Evolutionary conservation across 176 grass and related monocot genomes (phyloP).

Genomic region (Zizania latifolia): DNA sequence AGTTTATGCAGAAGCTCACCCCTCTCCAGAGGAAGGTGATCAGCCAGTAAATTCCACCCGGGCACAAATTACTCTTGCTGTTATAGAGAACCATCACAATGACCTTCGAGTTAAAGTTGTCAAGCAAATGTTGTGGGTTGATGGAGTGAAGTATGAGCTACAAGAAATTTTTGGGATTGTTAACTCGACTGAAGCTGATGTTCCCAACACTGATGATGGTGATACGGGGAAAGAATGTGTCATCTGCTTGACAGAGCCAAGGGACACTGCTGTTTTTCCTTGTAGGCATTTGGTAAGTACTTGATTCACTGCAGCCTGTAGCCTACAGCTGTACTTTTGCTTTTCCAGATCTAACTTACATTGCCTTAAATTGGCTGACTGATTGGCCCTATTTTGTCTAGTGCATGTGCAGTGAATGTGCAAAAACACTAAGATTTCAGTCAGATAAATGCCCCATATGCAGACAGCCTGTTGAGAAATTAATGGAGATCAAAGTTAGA

Average conservation of each 20-base stretch:
- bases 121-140: slow-evolving; percentile 87
- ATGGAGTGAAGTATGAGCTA: slow-evolving; percentile 67
- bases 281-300: slow-evolving; percentile 94
- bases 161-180: slow-evolving; percentile 86
- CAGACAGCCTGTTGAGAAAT: slow-evolving; percentile 76
- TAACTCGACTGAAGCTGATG: slow-evolving; percentile 49
- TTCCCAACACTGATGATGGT: slow-evolving; percentile 35
- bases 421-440: slow-evolving; percentile 74
- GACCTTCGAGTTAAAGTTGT: slow-evolving; percentile 80
- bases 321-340: neutral
- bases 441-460: slow-evolving; percentile 99
- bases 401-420: slow-evolving; percentile 97
- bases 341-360: slow-evolving; percentile 18
- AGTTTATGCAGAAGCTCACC: slow-evolving; percentile 63
- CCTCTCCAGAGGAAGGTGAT: slow-evolving; percentile 27
- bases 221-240: slow-evolving; percentile 89
- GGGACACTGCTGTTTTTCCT: slow-evolving; percentile 76
- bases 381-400: slow-evolving; percentile 41
- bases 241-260: slow-evolving; percentile 92
- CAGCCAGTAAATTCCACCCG: slow-evolving; percentile 25
- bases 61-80: slow-evolving; percentile 89
- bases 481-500: slow-evolving; percentile 82
- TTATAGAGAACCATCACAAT: slow-evolving; percentile 64
- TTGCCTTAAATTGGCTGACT: slow-evolving; percentile 28
- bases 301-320: neutral